phyloP scores from a whole-genome alignment of 2,329 filamentous ascomycete species.

The Neopestalotiopsis sp. region DNA sequence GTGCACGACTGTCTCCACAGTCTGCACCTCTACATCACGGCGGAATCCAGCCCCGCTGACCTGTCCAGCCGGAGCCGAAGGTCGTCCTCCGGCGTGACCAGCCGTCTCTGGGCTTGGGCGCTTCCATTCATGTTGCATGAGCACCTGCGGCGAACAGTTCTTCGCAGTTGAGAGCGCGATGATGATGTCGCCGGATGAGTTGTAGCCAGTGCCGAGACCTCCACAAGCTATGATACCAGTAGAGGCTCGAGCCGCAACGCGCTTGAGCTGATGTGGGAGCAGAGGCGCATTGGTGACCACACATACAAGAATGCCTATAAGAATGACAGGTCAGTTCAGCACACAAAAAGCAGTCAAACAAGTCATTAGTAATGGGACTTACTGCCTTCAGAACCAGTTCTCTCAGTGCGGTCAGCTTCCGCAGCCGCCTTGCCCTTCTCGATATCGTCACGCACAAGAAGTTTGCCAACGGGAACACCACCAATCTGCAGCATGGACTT shows the following conservation, averaged over 20 bases:
- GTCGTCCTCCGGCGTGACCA: not conserved
- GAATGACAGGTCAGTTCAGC: not conserved
- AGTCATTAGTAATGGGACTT: not conserved
- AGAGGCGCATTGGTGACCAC: slow-evolving; percentile 16
- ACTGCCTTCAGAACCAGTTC: slow-evolving; percentile 16
- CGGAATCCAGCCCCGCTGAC: slow-evolving; percentile 10
- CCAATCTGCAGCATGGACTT: slow-evolving; percentile 14
- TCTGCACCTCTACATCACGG: slow-evolving; percentile 10
- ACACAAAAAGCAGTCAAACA: not conserved
- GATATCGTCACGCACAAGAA: slow-evolving; percentile 9
- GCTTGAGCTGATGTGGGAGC: slow-evolving; percentile 17
- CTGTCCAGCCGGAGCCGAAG: slow-evolving; percentile 7
- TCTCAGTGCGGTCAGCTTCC: not conserved
- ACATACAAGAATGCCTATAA: slow-evolving; percentile 10
- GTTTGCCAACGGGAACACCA: slow-evolving; percentile 15
- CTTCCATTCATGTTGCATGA: slow-evolving; percentile 11
- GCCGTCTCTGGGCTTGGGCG: slow-evolving; percentile 1
- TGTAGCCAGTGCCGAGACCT: not conserved
- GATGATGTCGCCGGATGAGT: slow-evolving; percentile 16
- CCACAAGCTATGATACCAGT: not conserved
- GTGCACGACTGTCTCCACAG: slow-evolving; percentile 10
- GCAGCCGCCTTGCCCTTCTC: not conserved
- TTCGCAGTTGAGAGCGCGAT: slow-evolving; percentile 10
- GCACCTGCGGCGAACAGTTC: slow-evolving; percentile 8
- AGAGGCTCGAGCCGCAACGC: slow-evolving; percentile 9